phyloP scores from a whole-genome alignment of 192 early-diverging fungal species.

The Umbelopsis isabellina region DNA sequence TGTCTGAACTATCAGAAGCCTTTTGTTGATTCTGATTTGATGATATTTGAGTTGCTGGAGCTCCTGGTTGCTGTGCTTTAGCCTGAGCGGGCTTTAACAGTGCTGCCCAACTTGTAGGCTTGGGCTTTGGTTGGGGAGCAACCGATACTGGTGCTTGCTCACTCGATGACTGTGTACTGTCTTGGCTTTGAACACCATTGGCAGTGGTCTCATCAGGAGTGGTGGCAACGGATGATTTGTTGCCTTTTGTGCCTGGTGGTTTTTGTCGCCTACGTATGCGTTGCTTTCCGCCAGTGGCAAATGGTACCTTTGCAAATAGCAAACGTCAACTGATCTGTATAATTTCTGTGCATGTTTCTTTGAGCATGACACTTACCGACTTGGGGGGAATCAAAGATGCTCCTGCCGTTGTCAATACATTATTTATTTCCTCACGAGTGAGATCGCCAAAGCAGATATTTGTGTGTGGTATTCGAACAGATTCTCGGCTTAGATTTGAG shows the following conservation, averaged over 20 bases:
- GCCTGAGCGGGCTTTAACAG: neutral
- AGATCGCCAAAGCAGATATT: slow-evolving; percentile 51
- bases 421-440: slow-evolving; percentile 55
- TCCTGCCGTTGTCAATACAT: slow-evolving; percentile 44
- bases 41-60: neutral
- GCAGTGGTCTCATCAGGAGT: neutral
- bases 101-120: neutral
- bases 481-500: neutral
- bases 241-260: slow-evolving; percentile 7
- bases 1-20: neutral
- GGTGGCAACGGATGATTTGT: neutral
- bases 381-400: slow-evolving; percentile 35
- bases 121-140: neutral
- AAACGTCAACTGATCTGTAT: neutral
- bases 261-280: neutral
- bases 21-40: neutral
- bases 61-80: slow-evolving; percentile 2
- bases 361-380: slow-evolving; percentile 36
- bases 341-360: neutral
- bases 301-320: slow-evolving; percentile 25
- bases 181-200: slow-evolving; percentile 22
- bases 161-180: neutral
- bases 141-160: neutral
- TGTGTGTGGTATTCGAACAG: neutral
- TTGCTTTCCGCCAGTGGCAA: slow-evolving; percentile 29